Evolutionary conservation across 2,329 filamentous ascomycete species (phyloP), one percentile per base, ranked within the genome.

Genomic region (Alternaria consortialis): DNA sequence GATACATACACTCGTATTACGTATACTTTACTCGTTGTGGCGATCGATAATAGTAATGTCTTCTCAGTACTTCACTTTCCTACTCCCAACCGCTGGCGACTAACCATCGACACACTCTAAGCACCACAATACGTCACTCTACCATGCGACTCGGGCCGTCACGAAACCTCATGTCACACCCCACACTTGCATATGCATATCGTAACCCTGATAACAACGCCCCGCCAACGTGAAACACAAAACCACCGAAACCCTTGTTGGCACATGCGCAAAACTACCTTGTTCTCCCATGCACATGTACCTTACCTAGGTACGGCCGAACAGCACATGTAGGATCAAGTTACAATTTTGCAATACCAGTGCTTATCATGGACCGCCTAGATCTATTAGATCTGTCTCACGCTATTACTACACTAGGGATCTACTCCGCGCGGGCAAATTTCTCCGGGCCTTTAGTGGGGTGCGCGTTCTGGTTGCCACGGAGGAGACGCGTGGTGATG

Each of bases 401-500:
- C 20, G 39, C 39, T 42, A 42, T 20, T 42, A 42, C 39, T 42
- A 3, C 23, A 25, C 11, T 25, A 12, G 39, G 39, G 11, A 25
- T 42, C 6, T 25, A 42, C 39, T 42, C 39, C 39, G 39, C 25
- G 39, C 20, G 37, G 39, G 39, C 39, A 48, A 25, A 50, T 36
- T 37, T 50, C 20, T 32, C 17, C 46, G 46, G 31, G 46, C 46
- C 46, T 50, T 50, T 17, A 17, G 46, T 50, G 46, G 46, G 15
- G 46, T n/a, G 12, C 29, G 11, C 20, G 31, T 48, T 27, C 11
- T 48, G 17, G 12, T 40, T 7, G n/a, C n/a, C 9, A 12, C 17
- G 37, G 20, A 4, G 12, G 9, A 12, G 12, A 42, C 12, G 12
- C 12, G 20, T 42, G 20, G 39, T 25, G 20, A 42, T 42, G 39